Percentiles rank a stretch among this genome's conserved stretches.
Evolutionary conservation across 768 basidiomycete species (phyloP).

Genomic region (Hemileccinum impolitum): DNA sequence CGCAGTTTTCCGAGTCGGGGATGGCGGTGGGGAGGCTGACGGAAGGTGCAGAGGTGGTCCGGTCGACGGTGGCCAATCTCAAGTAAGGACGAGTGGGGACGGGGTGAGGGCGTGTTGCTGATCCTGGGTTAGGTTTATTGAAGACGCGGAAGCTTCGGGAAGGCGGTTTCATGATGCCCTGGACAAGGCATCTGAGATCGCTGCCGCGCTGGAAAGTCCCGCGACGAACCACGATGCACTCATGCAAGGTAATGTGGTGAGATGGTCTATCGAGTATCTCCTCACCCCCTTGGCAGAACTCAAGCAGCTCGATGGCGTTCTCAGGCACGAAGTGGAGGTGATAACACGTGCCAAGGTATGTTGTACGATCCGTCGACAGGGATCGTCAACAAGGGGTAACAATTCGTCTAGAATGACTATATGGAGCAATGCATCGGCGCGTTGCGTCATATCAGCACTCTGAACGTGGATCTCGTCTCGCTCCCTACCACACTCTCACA

Average conservation of each 20-base stretch:
- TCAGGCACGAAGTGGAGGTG: slow-evolving; percentile 59
- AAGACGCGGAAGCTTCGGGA: slow-evolving; percentile 54
- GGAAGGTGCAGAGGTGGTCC: slow-evolving; percentile 57
- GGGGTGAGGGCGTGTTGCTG: not conserved
- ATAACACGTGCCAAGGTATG: slow-evolving; percentile 55
- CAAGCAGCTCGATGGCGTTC: slow-evolving; percentile 54
- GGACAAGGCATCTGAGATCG: slow-evolving; percentile 51
- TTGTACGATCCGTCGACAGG: not conserved
- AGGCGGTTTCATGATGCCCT: slow-evolving; percentile 58
- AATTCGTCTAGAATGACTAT: slow-evolving; percentile 57
- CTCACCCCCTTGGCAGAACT: slow-evolving; percentile 46
- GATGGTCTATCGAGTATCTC: not conserved
- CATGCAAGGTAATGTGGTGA: slow-evolving; percentile 44
- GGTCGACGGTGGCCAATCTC: slow-evolving; percentile 43
- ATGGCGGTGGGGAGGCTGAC: slow-evolving; percentile 50
- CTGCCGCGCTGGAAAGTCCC: slow-evolving; percentile 53
- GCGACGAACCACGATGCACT: slow-evolving; percentile 47
- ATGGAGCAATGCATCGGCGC: slow-evolving; percentile 63
- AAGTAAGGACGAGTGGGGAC: slow-evolving; percentile 36
- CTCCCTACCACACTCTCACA: slow-evolving; percentile 61
- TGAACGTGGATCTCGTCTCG: slow-evolving; percentile 80
- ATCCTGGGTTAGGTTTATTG: slow-evolving; percentile 43
- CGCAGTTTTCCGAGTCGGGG: slow-evolving; percentile 54
- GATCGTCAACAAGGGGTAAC: not conserved
- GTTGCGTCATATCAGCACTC: slow-evolving; percentile 70